These are phyloP conservation scores for Boletus subcaerulescens DNA, from an alignment of 768 basidiomycete species.

Conservation along the genomic window DNA sequence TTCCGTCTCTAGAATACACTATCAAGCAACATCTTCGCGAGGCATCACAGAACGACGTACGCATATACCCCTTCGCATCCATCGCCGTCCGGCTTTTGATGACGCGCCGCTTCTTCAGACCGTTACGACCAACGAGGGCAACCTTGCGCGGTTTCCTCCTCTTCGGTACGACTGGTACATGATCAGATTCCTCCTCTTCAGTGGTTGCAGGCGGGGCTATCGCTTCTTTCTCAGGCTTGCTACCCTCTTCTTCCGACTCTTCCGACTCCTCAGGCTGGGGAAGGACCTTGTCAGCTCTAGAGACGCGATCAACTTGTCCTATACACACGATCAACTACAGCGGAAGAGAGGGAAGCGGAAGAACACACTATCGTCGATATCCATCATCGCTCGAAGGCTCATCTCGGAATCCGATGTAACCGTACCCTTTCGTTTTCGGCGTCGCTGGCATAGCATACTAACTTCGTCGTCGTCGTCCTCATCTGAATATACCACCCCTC, in stretches of 20 bases:
- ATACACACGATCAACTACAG: neutral
- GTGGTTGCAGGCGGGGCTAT: constrained; percentile 26
- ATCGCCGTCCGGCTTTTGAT: constrained; percentile 52
- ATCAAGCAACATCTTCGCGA: neutral
- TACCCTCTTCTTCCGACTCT: constrained; percentile 23
- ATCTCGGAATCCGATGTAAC: constrained; percentile 43
- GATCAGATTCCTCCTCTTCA: constrained; percentile 29
- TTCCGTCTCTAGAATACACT: constrained; percentile 51
- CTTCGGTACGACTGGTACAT: constrained; percentile 34
- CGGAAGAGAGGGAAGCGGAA: constrained; percentile 17
- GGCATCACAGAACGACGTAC: constrained; percentile 38
- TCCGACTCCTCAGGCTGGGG: constrained; percentile 24
- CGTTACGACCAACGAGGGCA: constrained; percentile 74
- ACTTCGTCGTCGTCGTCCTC: constrained; percentile 50
- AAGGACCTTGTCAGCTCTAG: constrained; percentile 17
- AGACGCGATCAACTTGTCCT: constrained; percentile 28
- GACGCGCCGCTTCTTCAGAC: constrained; percentile 69
- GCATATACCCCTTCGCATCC: constrained; percentile 71
- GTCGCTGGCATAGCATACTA: constrained; percentile 22
- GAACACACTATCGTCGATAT: constrained; percentile 66
- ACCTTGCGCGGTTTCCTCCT: constrained; percentile 51
- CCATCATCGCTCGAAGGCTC: constrained; percentile 64
- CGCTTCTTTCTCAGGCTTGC: constrained; percentile 34
- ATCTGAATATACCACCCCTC: constrained; percentile 50
- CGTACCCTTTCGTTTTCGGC: constrained; percentile 32